Base-by-base conservation (phyloP, 768 basidiomycete genomes). In the Imleria badia region DNA sequence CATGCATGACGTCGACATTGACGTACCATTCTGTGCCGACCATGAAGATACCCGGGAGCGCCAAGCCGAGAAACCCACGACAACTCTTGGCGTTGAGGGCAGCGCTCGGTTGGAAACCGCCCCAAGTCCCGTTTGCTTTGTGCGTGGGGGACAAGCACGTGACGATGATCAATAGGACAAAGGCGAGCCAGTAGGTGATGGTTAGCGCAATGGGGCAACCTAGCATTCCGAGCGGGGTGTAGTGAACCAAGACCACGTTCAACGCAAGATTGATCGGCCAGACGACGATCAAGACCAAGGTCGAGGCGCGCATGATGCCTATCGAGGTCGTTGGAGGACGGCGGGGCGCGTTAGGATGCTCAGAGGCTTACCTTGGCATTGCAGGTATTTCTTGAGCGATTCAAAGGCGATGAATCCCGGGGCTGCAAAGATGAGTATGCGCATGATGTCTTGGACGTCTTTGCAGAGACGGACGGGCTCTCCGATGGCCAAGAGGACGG, bases 221-320 rank as follows among this genome's bases (percentile, higher is more conserved):
- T 39, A 84, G 71, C 45, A 89, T 71, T 9, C 86, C 81, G 9
- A 90, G 77, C 0, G 75, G 51, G 0, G 87, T 88, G 58, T 81
- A 68, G 63, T 87, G 86, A 14, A 91, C 78, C n/a, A 91, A 69
- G 29, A 71, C 55, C 47, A 87, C 69, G 66, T 85, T 86, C 34
- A 89, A 64, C 5, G 60, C 74, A 29, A 87, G 64, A 60, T 91
- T 91, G 57, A 90, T 71, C 0, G 89, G 89, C 34, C 79, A 84
- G 36, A 87, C 71, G 29, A 82, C n/a, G 36, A 83, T 54, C 39
- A 91, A 76, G 40, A 90, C 79, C 42, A 80, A 56, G 1, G 89
- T 89, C 1, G 88, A 81, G 11, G 84, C 84, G 23, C 81, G 73
- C 86, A 89, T 87, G 54, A 91, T 89, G 9, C 87, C 89, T 90